A percentile compares a stretch with the other conserved stretches of the same genome.
Evolutionary conservation across 2,329 filamentous ascomycete genomes (phyloP).

Genomic region (Aspergillus sojae): DNA sequence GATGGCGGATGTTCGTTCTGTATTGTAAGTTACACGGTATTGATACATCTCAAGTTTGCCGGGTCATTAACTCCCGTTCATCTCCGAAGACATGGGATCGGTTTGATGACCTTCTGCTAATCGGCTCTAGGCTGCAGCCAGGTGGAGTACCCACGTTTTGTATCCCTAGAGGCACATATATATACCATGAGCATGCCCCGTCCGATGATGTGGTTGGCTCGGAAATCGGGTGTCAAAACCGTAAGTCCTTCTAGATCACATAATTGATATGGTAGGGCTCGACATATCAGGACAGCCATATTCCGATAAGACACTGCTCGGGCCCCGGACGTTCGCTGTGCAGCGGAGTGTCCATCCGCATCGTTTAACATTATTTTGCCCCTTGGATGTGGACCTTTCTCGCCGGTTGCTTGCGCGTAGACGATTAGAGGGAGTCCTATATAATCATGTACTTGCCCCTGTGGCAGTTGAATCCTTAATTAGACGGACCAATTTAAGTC

Average conservation of each 20-base stretch:
- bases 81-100: neutral
- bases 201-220: neutral
- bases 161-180: neutral
- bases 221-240: neutral
- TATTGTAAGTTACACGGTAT: neutral
- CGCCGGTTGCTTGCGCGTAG: neutral
- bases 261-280: neutral
- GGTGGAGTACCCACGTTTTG: neutral
- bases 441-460: neutral
- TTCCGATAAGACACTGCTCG: neutral
- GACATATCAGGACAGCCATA: neutral
- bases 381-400: neutral
- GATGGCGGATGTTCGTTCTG: constrained; percentile 15
- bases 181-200: neutral
- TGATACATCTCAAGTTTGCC: neutral
- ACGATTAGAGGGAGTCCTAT: neutral
- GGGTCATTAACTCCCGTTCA: neutral
- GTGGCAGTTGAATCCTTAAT: neutral
- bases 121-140: neutral
- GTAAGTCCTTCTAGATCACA: neutral
- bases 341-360: neutral
- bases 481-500: neutral
- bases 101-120: neutral
- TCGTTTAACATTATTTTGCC: neutral
- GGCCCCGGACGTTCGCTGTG: constrained; percentile 1